Evolutionary conservation across 2,329 filamentous ascomycete genomes (phyloP), one percentile per base, ranked within the genome.

Genomic region (Cadophora malorum): DNA sequence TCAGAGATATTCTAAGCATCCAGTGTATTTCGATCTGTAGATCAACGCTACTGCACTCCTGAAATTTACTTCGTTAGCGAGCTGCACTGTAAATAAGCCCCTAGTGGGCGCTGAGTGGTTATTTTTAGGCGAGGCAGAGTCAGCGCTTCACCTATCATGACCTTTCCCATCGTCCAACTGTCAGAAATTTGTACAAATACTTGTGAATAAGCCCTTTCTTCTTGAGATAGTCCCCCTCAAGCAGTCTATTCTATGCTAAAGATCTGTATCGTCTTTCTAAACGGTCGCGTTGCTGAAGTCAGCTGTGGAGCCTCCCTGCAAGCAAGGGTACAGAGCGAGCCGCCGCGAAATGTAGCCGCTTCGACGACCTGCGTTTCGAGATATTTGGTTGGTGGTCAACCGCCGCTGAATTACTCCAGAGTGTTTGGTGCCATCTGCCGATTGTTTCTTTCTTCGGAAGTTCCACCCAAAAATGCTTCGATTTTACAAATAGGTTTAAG

Each of bases 361-460:
- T 62, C 31, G 21, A 53, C 23, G 58, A 31, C 31, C 58, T 23
- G 31, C 59, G 66, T 67, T 67, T 67, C 66, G 56, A 64, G 21
- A 19, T 16, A 47, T 14, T 59, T 60, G 53, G 50, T 61, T 67
- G 61, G 66, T 23, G 41, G 5, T 21, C 14, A 52, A 50, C 35
- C 33, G 38, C 38, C 61, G 61, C 60, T 55, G 7, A 5, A 23
- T 2, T 21, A 10, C 16, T 50, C 47, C 59, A 49, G 25, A 16
- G 25, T 25, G 19, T 62, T 21, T 33, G 10, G 49, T 12, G 16
- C 8, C 23, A 62, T 49, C 23, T 50, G 45, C 41, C 25, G 56
- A 35, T 19, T 9, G 1, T 21, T 23, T 31, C 41, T 33, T 62
- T 49, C 31, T 62, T 14, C 23, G 4, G 31, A 14, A 14, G 16